phyloP scores from a whole-genome alignment of 257 asterid species.

The Petunia secreta region DNA sequence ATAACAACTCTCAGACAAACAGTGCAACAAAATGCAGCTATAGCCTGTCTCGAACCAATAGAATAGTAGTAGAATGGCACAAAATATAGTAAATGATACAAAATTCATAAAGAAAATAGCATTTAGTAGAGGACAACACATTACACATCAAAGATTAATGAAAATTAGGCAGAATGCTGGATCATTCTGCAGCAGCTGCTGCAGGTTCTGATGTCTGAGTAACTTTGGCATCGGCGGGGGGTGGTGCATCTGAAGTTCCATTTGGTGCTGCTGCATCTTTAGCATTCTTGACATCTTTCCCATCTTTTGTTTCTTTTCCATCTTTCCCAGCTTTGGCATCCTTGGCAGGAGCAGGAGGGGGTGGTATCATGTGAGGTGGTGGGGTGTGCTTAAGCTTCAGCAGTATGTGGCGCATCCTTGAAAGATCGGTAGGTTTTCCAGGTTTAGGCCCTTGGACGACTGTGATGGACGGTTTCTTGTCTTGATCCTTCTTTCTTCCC shows the following conservation, averaged over 20 bases:
- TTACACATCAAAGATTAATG: conserved; percentile 15
- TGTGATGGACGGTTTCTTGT: conserved; percentile 78
- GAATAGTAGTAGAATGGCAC: conserved; percentile 23
- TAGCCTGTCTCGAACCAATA: conserved; percentile 19
- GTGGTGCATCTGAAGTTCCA: conserved; percentile 30
- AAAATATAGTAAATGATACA: conserved; percentile 10
- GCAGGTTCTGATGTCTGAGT: conserved; percentile 43
- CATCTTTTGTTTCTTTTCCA: conserved; percentile 50
- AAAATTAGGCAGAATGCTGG: not conserved
- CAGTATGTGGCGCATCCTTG: conserved; percentile 89
- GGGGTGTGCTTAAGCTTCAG: conserved; percentile 96
- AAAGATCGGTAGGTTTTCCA: conserved; percentile 96
- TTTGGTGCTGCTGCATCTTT: conserved; percentile 46
- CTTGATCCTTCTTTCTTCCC: conserved; percentile 94
- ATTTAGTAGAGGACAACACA: not conserved
- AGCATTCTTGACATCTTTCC: conserved; percentile 38
- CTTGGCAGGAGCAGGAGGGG: conserved; percentile 72
- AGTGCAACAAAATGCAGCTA: conserved; percentile 19
- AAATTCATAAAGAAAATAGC: conserved; percentile 22
- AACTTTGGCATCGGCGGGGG: conserved; percentile 26
- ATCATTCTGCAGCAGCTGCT: conserved; percentile 40
- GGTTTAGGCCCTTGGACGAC: conserved; percentile 97
- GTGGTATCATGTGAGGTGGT: conserved; percentile 96
- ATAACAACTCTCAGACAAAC: conserved; percentile 12
- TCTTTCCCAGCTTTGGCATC: conserved; percentile 63